A percentile compares a stretch with the other conserved stretches of the same genome.
phyloP scores from a whole-genome alignment of 75 land plant genomes.

The Cryptomeria japonica region DNA sequence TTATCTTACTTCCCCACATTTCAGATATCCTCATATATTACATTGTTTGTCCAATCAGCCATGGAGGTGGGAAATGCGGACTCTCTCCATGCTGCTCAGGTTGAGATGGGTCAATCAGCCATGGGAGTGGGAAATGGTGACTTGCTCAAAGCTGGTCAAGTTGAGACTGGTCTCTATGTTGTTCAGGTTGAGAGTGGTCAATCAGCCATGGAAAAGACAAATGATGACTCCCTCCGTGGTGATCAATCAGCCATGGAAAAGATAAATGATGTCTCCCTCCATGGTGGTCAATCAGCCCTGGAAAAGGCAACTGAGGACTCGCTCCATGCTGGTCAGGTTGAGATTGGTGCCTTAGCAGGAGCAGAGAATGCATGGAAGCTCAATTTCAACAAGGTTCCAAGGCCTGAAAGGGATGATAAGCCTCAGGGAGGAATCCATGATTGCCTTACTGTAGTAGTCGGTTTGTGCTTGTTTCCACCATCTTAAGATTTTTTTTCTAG shows the following conservation, averaged over 20 bases:
- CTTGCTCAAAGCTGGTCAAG: not conserved
- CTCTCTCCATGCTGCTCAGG: not conserved
- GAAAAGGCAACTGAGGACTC: not conserved
- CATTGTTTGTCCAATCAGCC: not conserved
- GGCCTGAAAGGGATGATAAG: not conserved
- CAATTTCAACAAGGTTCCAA: not conserved
- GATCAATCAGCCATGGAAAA: too few species aligned
- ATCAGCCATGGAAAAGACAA: not conserved
- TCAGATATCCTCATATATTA: not conserved
- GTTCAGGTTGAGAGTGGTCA: too few species aligned
- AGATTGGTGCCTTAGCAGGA: not conserved
- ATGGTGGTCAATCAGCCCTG: not conserved
- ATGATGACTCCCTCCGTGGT: not conserved
- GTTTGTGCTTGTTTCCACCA: not conserved
- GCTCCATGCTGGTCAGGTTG: not conserved
- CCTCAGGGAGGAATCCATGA: not conserved
- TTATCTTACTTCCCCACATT: not conserved
- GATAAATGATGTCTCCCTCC: too few species aligned
- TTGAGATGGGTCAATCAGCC: not conserved
- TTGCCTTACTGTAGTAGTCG: not conserved
- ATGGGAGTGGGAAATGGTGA: not conserved
- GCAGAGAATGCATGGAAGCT: constrained; percentile 2
- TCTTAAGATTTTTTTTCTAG: too few species aligned
- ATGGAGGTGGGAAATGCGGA: not conserved
- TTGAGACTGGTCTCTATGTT: not conserved